These are phyloP conservation scores for Plenodomus biglobosus DNA, from an alignment of 2,329 filamentous ascomycete species.

Conservation along the genomic window DNA sequence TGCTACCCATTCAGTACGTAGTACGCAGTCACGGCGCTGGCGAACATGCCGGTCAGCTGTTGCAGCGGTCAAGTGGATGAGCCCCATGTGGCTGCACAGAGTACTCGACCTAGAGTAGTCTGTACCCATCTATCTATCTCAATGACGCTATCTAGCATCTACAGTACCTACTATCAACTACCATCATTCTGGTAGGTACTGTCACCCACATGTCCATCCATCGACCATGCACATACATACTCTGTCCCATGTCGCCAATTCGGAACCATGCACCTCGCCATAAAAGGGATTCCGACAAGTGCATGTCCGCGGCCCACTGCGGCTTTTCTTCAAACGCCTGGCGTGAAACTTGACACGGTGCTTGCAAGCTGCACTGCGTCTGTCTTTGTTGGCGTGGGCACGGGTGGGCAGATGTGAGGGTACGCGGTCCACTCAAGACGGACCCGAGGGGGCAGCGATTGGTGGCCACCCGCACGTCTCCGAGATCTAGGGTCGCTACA, in stretches of 20 bases:
- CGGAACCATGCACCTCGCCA: conserved; percentile 13
- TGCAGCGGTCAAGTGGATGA: conserved; percentile 8
- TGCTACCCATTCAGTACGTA: background rate
- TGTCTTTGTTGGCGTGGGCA: conserved; percentile 9
- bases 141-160: conserved; percentile 1
- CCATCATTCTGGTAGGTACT: too few species aligned
- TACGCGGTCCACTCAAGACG: conserved; percentile 17
- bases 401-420: conserved; percentile 19
- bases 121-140: background rate
- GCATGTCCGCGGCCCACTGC: conserved; percentile 12
- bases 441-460: conserved; percentile 16
- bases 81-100: too few species aligned
- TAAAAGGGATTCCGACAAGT: conserved; percentile 14
- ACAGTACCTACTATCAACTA: too few species aligned
- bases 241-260: conserved; percentile 11
- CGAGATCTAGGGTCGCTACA: conserved; percentile 22
- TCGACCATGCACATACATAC: too few species aligned
- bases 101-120: too few species aligned
- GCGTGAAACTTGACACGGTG: conserved; percentile 12
- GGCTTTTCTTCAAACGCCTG: conserved; percentile 28
- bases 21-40: conserved; percentile 1
- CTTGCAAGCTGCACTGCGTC: background rate
- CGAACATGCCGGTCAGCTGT: conserved; percentile 6
- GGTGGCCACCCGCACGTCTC: conserved; percentile 9
- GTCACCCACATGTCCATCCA: too few species aligned